Percentiles rank a stretch among this genome's conserved stretches.
These are phyloP conservation scores for Lactifluus pinguis DNA, from an alignment of 768 basidiomycete species.

Conservation along the genomic window DNA sequence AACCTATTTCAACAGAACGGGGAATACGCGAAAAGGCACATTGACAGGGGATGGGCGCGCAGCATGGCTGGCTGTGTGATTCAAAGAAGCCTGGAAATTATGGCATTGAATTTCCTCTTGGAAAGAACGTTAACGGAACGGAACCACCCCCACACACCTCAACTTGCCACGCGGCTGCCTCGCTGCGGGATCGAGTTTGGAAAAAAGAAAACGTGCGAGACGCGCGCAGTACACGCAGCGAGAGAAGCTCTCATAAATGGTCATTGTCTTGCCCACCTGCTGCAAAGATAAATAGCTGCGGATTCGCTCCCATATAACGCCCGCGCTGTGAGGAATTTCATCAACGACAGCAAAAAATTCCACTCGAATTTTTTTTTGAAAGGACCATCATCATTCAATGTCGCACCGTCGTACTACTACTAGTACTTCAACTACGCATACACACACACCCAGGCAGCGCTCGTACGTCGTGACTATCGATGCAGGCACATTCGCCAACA, in stretches of 20 bases:
- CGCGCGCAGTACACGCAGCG: background rate
- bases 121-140: background rate
- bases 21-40: background rate
- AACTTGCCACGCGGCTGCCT: constrained; percentile 11
- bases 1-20: background rate
- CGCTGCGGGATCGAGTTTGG: background rate
- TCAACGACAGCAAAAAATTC: background rate
- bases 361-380: background rate
- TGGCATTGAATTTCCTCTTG: background rate
- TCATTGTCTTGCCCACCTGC: background rate
- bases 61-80: background rate
- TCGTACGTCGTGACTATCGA: constrained; percentile 14
- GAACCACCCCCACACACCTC: background rate
- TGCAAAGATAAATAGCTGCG: constrained; percentile 1
- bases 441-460: background rate
- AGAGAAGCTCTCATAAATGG: background rate
- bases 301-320: background rate
- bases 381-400: background rate
- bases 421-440: background rate
- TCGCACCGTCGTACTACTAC: background rate
- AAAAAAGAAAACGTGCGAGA: background rate
- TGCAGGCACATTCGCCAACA: constrained; percentile 5
- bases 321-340: background rate
- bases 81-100: background rate
- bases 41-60: background rate